Conservation (phyloP, 768 basidiomycete species). For the Calocybe indica region DNA sequence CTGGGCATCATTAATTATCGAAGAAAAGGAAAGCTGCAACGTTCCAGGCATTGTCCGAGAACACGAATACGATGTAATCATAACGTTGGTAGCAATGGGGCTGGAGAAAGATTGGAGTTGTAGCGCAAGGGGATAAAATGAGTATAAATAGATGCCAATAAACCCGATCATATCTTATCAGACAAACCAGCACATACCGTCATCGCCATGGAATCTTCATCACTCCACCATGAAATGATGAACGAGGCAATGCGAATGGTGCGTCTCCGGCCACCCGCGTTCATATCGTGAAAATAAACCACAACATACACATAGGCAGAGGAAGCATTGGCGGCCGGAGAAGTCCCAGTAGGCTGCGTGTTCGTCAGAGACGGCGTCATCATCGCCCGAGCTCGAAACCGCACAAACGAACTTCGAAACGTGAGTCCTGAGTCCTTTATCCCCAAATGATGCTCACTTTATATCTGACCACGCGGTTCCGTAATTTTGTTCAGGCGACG, state of each 20-base stretch:
- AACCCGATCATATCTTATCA: no score
- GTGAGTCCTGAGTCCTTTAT: slow-evolving; percentile 43
- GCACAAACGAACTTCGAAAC: slow-evolving; percentile 92
- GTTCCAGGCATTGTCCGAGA: no score
- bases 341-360: slow-evolving; percentile 96
- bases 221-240: slow-evolving; percentile 65
- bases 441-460: not conserved
- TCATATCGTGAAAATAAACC: slow-evolving; percentile 4
- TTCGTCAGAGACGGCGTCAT: slow-evolving; percentile 76
- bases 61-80: no score
- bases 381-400: slow-evolving; percentile 85
- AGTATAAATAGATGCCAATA: not conserved
- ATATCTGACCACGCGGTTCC: no score
- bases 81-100: no score
- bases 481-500: slow-evolving; percentile 60
- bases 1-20: no score
- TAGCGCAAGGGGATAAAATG: no score
- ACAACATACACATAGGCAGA: slow-evolving; percentile 48
- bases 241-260: slow-evolving; percentile 80
- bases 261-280: slow-evolving; percentile 10
- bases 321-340: slow-evolving; percentile 77
- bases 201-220: not conserved
- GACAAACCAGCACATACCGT: no score
- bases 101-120: no score
- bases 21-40: no score